Evolutionary conservation across 495 filamentous ascomycete genomes (phyloP), one percentile per base, ranked within the genome.

Genomic region (Beverwykella pulmonaria): DNA sequence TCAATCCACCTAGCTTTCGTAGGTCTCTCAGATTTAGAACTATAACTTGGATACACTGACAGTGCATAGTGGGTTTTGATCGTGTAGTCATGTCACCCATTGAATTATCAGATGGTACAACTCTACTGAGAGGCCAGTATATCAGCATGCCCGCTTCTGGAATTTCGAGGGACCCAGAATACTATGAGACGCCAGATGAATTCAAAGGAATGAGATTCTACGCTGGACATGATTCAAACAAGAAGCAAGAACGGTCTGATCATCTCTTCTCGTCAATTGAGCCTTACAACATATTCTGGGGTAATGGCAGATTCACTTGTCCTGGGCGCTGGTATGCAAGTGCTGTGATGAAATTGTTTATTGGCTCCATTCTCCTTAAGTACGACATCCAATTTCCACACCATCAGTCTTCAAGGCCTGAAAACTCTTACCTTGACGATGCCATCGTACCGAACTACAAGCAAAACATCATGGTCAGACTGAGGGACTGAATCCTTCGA

Each of bases 331-430:
- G 19, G 10, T 53, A 53, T 29, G 49, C 49, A 53, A 53, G 49
- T 29, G 26, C 49, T 7, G 49, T 53, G 20, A 53, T 53, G 49
- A 53, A 53, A 29, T 29, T 53, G 26, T 23, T 26, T 15, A 29
- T 29, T 23, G 49, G 19, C 8, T 29, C 26, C 15, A 26, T 53
- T 15, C 19, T 53, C 12, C 49, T 53, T 9, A 53, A 53, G 15
- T 53, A 53, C 49, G 49, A 53, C 26, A 53, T 53, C 6, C 12
- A 53, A 29, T 53, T 53, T 29, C 49, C 49, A 23, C 10, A 53
- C 26, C 15, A 23, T 4, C 49, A 53, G 23, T 20, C 23, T 6
- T 23, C 15, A 23, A 53, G 23, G 17, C 49, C 49, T 4, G 20
- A 25, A 29, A 53, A 23, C 23, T 25, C 49, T 17, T 53, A 29